Conservation (phyloP, 768 basidiomycete species). For the Lactifluus hygrophoroides region DNA sequence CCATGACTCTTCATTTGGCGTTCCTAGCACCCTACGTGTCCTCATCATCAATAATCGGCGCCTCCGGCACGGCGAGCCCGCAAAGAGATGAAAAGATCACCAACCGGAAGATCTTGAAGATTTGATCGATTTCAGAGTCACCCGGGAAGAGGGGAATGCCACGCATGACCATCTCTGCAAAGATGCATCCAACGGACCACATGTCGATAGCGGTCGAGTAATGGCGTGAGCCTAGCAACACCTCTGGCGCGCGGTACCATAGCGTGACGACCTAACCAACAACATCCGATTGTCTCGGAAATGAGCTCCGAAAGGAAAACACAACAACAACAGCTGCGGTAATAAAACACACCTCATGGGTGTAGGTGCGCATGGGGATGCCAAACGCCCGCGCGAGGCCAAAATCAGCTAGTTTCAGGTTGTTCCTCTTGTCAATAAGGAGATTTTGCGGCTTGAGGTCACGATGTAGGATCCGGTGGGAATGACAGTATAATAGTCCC, state of each 20-base stretch:
- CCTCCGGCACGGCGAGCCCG: not conserved
- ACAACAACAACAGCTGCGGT: not conserved
- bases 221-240: constrained; percentile 89
- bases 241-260: constrained; percentile 99
- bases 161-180: constrained; percentile 96
- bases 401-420: constrained; percentile 51
- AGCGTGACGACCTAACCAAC: constrained; percentile 82
- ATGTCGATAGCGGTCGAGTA: constrained; percentile 98
- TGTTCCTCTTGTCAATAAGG: constrained; percentile 42
- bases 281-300: not conserved
- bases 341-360: constrained; percentile 70
- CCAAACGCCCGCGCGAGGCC: constrained; percentile 69
- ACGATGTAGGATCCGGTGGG: constrained; percentile 48
- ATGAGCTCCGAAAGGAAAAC: not conserved
- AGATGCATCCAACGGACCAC: constrained; percentile 99
- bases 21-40: constrained; percentile 67
- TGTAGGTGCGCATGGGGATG: constrained; percentile 98
- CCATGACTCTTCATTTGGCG: constrained; percentile 87
- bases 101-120: constrained; percentile 97
- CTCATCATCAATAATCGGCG: not conserved
- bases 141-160: constrained; percentile 91
- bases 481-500: constrained; percentile 65
- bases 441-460: constrained; percentile 52
- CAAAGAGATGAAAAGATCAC: constrained; percentile 19
- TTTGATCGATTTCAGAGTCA: constrained; percentile 99